These are phyloP conservation scores for Euphorbia celastroides DNA, from an alignment of 441 rosid species.

Conservation along the genomic window DNA sequence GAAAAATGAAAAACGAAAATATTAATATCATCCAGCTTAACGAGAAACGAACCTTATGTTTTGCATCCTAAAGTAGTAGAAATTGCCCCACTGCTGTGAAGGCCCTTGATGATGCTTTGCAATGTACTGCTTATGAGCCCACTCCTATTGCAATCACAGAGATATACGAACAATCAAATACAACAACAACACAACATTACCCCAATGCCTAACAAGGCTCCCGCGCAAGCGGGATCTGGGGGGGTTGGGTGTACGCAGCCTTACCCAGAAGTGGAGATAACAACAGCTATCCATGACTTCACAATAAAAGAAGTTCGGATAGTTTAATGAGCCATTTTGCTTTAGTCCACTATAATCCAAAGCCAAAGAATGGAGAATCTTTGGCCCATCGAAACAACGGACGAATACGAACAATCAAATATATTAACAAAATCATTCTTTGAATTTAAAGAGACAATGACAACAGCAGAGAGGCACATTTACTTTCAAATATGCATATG, in stretches of 20 bases:
- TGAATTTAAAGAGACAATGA: neutral
- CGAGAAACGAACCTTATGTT: slow-evolving; percentile 61
- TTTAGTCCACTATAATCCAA: no score
- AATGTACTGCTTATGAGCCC: slow-evolving; percentile 93
- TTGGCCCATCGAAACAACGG: slow-evolving; percentile 49
- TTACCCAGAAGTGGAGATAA: no score
- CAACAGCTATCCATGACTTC: no score
- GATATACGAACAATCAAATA: slow-evolving; percentile 7
- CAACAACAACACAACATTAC: no score
- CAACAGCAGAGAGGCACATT: neutral
- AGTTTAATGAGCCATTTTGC: no score
- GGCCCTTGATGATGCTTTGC: slow-evolving; percentile 91
- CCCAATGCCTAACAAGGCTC: no score
- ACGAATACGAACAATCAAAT: slow-evolving; percentile 9
- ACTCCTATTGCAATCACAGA: slow-evolving; percentile 53
- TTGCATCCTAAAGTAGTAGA: slow-evolving; percentile 92
- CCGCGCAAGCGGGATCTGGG: no score
- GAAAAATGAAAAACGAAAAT: neutral
- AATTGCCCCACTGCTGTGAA: slow-evolving; percentile 96
- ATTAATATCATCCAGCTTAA: neutral
- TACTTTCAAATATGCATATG: neutral
- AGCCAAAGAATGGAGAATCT: no score
- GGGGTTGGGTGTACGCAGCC: no score
- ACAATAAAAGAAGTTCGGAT: no score
- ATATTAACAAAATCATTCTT: neutral